A percentile compares a stretch with the other conserved stretches of the same genome.
phyloP scores from a whole-genome alignment of 2,329 filamentous ascomycete species.

The Alternaria viburni region DNA sequence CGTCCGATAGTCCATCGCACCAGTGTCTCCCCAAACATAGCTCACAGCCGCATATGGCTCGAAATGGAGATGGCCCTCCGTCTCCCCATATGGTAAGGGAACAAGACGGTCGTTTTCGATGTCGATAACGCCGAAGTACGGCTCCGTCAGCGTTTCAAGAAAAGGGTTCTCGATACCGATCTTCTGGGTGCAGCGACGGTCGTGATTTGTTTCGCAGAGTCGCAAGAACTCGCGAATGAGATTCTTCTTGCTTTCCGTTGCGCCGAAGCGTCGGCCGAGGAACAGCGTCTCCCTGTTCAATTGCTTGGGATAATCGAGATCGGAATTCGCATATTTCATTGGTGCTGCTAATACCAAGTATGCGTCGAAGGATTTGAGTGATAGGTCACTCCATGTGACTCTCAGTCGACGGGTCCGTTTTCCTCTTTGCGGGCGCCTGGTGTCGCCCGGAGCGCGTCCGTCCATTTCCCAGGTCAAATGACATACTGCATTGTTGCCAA shows the following conservation, averaged over 20 bases:
- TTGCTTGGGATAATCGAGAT: neutral
- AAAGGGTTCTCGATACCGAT: neutral
- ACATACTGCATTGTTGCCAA: no score
- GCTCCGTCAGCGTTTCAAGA: neutral
- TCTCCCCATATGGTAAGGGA: neutral
- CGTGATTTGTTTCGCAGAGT: neutral
- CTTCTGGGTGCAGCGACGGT: neutral
- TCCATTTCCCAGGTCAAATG: no score
- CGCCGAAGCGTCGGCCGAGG: neutral
- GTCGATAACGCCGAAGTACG: neutral
- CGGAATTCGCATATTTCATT: neutral
- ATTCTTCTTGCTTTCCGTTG: neutral
- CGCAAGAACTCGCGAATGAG: neutral
- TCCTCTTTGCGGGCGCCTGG: no score
- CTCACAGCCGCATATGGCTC: neutral
- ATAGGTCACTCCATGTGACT: neutral
- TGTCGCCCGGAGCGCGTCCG: no score
- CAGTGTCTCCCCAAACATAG: neutral
- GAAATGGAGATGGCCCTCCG: neutral
- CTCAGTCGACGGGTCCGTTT: neutral
- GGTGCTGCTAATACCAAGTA: neutral
- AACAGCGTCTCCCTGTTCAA: neutral
- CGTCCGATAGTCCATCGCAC: neutral
- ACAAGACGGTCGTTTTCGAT: neutral
- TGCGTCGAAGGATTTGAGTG: neutral